Base-by-base conservation (phyloP, 768 basidiomycete genomes). In the Psilocybe cubensis region DNA sequence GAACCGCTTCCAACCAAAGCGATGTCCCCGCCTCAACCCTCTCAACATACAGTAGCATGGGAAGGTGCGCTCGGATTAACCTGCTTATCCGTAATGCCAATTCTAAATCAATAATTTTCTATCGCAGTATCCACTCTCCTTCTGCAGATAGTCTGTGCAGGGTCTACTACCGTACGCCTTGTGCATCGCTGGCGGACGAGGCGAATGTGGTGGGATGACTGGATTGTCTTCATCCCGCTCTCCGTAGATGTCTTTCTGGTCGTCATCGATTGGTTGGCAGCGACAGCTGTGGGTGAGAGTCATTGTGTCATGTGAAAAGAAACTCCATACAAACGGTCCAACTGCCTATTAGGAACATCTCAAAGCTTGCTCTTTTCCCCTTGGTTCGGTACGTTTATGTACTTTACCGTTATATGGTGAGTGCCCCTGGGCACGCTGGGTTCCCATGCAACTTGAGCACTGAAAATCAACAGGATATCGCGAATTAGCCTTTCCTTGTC, bases 141-240 rank as follows among this genome's bases (percentile, higher is more conserved):
- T 11, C 24, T 56, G 33, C 55, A 56, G 47, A 23, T 25, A 8
- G 7, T 50, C 4, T 33, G 47, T 12, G 17, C 64, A n/a, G 28
- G 48, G 7, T 60, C 58, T 27, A 64, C 63, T 3, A 5, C 54
- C 38, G 58, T 67, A 49, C 59, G 69, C 21, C 46, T 70, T 12
- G 31, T 35, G 27, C 54, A 63, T 33, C 61, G 68, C 2, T 64
- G 46, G 44, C 55, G 56, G 2, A 52, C 42, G 10, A 53, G 50
- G 4, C 45, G 54, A 21, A 56, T 63, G 25, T 68, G 68, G 61
- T 67, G 64, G 66, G 69, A 70, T 33, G 69, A 70, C 49, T 53
- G 56, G 3, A 51, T 66, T 42, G 66, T 58, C 1, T 52, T 58
- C 27, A 38, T 65, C 3, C 53, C 66, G 3, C 38, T 68, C 17